Evolutionary conservation across 306 rosid species (phyloP), one percentile per base, ranked within the genome.

Genomic region (Malus orientalis): DNA sequence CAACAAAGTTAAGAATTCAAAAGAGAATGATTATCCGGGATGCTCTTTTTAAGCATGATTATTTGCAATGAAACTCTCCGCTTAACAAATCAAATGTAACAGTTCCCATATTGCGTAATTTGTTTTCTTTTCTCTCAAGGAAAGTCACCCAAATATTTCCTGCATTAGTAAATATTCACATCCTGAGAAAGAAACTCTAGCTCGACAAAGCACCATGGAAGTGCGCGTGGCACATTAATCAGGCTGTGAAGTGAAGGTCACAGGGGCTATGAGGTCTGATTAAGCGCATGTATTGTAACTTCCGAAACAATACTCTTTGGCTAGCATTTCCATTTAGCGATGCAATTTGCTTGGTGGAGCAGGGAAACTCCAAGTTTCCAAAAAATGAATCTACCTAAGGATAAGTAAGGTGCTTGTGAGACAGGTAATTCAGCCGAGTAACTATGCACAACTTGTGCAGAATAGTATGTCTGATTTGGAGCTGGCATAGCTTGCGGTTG

Each of bases 1-100:
- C 8, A 18, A 51, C 27, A 16, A 13, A 14, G 64, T 38, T 4
- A 10, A 42, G 32, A 45, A 44, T 2, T 44, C 8, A 27, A 45
- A 33, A 20, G 70, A 66, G 25, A 36, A 1, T 40, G 30, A 19
- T 20, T 72, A 14, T 71, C 51, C 69, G 12, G 54, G 64, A 54
- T 40, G 76, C 44, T 73, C 15, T 60, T 60, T 57, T 60, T 61
- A 74, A 19, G 55, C 67, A 57, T 73, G 76, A 65, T 71, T 33
- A 36, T 58, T 23, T 71, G n/a, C 55, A 74, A 49, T 49, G 55
- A 49, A 61, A 59, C 69, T 44, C 20, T 51, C 47, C 36, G 9
- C 27, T 69, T 69, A 54, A 51, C 27, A 40, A 47, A 70, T 29
- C 44, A 49, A 53, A 27, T 45, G 45, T 49, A 62, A 51, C 54